A percentile compares a stretch with the other conserved stretches of the same genome.
Evolutionary conservation across 2,329 filamentous ascomycete genomes (phyloP).

Genomic region (Xylariales sp.): DNA sequence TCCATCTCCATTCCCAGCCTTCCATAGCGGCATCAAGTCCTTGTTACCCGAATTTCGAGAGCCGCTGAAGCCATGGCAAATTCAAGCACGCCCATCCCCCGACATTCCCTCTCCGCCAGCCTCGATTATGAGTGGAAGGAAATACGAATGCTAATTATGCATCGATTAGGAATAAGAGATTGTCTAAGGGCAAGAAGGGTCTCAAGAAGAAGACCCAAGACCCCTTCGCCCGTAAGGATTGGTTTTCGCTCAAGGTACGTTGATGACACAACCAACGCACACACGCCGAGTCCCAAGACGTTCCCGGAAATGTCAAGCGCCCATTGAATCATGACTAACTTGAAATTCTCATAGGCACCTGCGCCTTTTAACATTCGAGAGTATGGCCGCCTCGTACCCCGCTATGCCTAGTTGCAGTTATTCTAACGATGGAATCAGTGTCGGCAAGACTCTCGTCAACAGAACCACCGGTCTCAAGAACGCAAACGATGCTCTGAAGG

Average conservation of each 20-base stretch:
- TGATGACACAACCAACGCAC: no score
- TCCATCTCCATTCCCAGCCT: no score
- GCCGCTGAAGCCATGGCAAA: no score
- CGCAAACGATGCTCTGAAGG: conserved; percentile 98
- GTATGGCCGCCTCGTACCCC: conserved; percentile 54
- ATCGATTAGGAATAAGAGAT: conserved; percentile 87
- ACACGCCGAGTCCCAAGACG: no score
- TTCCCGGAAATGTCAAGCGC: neutral
- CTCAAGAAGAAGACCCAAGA: conserved; percentile 99
- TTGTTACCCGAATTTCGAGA: no score
- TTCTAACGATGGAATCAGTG: conserved; percentile 53
- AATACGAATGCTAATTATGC: conserved; percentile 22
- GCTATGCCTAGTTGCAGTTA: conserved; percentile 5
- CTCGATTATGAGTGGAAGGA: no score
- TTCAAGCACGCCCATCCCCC: no score
- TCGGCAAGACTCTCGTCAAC: conserved; percentile 99
- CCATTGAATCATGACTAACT: conserved; percentile 19
- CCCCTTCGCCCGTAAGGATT: conserved; percentile 98
- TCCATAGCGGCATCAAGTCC: no score
- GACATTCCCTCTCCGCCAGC: neutral
- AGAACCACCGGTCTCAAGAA: conserved; percentile 99
- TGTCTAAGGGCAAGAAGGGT: conserved; percentile 99
- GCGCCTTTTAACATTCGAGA: conserved; percentile 94
- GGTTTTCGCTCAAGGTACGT: conserved; percentile 91
- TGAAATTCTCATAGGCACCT: conserved; percentile 59